Percentiles rank a stretch among this genome's conserved stretches.
phyloP scores from a whole-genome alignment of 2,329 filamentous ascomycete species.

The Penicillium sp. region DNA sequence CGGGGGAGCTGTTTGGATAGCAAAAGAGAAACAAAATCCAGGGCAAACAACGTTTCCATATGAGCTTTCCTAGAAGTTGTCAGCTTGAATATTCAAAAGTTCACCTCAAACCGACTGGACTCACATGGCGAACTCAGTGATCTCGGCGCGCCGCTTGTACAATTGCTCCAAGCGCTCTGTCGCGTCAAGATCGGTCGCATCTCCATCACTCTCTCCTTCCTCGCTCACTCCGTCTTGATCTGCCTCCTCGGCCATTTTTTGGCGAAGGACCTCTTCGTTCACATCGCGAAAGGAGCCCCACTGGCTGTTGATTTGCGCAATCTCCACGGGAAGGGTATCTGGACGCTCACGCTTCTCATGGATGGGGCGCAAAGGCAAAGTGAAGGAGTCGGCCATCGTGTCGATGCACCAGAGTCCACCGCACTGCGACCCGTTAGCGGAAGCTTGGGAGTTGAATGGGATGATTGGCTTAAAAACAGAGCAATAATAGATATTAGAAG shows the following conservation, averaged over 20 bases:
- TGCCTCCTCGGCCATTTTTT: conserved; percentile 58
- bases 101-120: conserved; percentile 8
- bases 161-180: conserved; percentile 42
- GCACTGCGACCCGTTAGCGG: neutral
- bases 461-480: neutral
- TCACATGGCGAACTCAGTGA: conserved; percentile 44
- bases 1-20: conserved; percentile 76
- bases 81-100: conserved; percentile 3
- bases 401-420: neutral
- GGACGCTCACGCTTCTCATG: conserved; percentile 47
- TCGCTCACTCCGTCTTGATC: conserved; percentile 49
- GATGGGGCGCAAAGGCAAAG: conserved; percentile 61
- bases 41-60: conserved; percentile 57
- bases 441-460: neutral
- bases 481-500: neutral
- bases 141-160: conserved; percentile 45
- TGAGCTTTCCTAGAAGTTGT: conserved; percentile 39
- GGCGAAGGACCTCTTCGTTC: conserved; percentile 66
- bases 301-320: conserved; percentile 72
- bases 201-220: conserved; percentile 34
- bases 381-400: conserved; percentile 42
- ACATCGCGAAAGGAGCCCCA: conserved; percentile 78
- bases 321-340: conserved; percentile 66
- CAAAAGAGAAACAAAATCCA: conserved; percentile 80
- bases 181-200: conserved; percentile 32